A percentile compares a stretch with the other conserved stretches of the same genome.
phyloP scores from a whole-genome alignment of 257 asterid genomes.

The Gynochthodes officinalis region DNA sequence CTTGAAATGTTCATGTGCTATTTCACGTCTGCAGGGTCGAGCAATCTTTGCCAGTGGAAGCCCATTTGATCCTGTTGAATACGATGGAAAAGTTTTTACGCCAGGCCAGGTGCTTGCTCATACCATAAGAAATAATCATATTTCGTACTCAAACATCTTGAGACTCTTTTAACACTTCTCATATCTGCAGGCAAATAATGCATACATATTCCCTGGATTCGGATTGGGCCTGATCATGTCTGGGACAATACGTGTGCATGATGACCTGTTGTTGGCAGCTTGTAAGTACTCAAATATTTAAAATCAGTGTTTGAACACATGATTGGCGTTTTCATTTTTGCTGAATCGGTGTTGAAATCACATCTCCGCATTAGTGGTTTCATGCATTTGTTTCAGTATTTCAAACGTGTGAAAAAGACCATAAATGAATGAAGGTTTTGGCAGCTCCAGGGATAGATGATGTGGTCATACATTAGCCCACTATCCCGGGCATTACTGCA shows the following conservation, averaged over 20 bases:
- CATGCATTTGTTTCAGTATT: background rate
- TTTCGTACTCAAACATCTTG: background rate
- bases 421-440: background rate
- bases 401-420: background rate
- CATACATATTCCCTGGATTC: slow-evolving; percentile 94
- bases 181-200: slow-evolving; percentile 73
- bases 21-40: slow-evolving; percentile 50
- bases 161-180: background rate
- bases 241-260: slow-evolving; percentile 87
- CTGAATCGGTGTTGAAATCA: background rate
- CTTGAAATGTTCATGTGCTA: background rate
- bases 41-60: slow-evolving; percentile 92
- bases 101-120: slow-evolving; percentile 78
- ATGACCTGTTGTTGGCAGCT: slow-evolving; percentile 81
- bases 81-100: slow-evolving; percentile 50
- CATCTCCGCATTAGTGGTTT: background rate
- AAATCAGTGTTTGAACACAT: background rate
- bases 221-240: slow-evolving; percentile 94
- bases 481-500: background rate
- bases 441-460: background rate
- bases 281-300: slow-evolving; percentile 46
- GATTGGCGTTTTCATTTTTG: background rate
- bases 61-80: slow-evolving; percentile 81
- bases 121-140: background rate
- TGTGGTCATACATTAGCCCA: background rate